A percentile compares a stretch with the other conserved stretches of the same genome.
These are phyloP conservation scores for Eimeria brunetti DNA, from an alignment of 169 alveolate genomes.

Conservation along the genomic window DNA sequence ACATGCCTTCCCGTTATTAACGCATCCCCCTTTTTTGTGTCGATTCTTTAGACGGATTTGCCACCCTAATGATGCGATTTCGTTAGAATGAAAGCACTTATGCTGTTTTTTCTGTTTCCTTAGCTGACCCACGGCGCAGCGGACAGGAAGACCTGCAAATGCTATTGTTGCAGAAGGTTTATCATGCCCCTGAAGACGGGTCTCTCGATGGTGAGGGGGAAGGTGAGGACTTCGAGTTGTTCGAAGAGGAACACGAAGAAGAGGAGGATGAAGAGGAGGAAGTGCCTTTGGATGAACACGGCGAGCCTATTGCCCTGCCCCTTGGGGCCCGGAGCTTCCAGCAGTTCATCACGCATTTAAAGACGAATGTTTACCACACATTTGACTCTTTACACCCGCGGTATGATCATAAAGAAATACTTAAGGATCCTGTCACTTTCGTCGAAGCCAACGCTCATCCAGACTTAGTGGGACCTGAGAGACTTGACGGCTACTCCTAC, in stretches of 20 bases:
- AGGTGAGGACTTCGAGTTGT: conserved; percentile 41
- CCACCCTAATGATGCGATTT: background rate
- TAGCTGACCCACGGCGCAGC: conserved; percentile 53
- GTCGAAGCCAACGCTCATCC: conserved; percentile 67
- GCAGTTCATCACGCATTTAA: conserved; percentile 64
- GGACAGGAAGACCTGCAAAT: conserved; percentile 27
- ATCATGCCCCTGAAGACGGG: conserved; percentile 72
- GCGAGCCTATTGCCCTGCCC: conserved; percentile 48
- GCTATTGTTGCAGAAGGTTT: conserved; percentile 67
- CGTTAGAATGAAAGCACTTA: background rate
- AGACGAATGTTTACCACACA: conserved; percentile 72
- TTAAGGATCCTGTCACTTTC: conserved; percentile 53
- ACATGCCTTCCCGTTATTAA: background rate
- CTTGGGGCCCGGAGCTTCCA: conserved; percentile 61
- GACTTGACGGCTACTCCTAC: conserved; percentile 59
- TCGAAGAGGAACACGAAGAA: conserved; percentile 59
- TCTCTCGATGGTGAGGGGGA: conserved; percentile 29
- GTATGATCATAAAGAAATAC: conserved; percentile 40
- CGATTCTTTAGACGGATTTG: background rate
- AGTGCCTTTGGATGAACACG: conserved; percentile 38
- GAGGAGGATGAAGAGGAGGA: conserved; percentile 61
- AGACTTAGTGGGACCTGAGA: conserved; percentile 59
- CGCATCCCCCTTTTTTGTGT: too few relatives aligned
- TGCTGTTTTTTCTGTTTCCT: background rate
- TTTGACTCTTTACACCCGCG: conserved; percentile 62